Evolutionary conservation across 2,329 filamentous ascomycete species (phyloP).

Genomic region (Talaromyces funiculosus): DNA sequence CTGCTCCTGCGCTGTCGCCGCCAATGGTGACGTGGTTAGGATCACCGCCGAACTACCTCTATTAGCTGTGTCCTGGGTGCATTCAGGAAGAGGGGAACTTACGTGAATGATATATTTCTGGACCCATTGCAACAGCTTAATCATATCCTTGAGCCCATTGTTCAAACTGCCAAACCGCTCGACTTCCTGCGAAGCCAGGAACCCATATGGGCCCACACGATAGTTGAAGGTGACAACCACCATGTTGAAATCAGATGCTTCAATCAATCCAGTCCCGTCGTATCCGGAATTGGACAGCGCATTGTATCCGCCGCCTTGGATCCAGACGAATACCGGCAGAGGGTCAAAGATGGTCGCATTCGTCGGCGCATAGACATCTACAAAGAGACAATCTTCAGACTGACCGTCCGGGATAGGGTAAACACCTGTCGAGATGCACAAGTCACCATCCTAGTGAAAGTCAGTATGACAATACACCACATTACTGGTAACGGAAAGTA

Average conservation of each 20-base stretch:
- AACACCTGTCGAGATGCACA: constrained; percentile 64
- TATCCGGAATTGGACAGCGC: constrained; percentile 54
- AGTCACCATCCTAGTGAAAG: constrained; percentile 30
- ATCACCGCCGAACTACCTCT: constrained; percentile 26
- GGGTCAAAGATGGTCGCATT: constrained; percentile 36
- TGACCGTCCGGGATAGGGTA: constrained; percentile 55
- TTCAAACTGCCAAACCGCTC: constrained; percentile 26
- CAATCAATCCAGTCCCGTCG: constrained; percentile 57
- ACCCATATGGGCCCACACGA: constrained; percentile 24
- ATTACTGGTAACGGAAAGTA: neutral
- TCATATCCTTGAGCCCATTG: constrained; percentile 20
- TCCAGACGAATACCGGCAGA: constrained; percentile 60
- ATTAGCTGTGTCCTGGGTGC: neutral
- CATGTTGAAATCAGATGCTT: constrained; percentile 37
- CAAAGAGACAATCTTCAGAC: constrained; percentile 38
- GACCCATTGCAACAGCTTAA: constrained; percentile 22
- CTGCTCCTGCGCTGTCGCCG: constrained; percentile 25
- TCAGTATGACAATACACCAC: constrained; percentile 8
- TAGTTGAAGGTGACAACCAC: constrained; percentile 23
- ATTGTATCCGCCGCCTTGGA: constrained; percentile 60
- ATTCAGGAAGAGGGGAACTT: neutral
- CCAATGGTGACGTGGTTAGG: constrained; percentile 23
- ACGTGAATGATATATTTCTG: constrained; percentile 29
- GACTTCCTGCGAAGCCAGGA: constrained; percentile 42
- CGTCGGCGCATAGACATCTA: constrained; percentile 38